Evolutionary conservation across 192 early-diverging fungal species (phyloP).

Genomic region (Obelidium mucronatum): DNA sequence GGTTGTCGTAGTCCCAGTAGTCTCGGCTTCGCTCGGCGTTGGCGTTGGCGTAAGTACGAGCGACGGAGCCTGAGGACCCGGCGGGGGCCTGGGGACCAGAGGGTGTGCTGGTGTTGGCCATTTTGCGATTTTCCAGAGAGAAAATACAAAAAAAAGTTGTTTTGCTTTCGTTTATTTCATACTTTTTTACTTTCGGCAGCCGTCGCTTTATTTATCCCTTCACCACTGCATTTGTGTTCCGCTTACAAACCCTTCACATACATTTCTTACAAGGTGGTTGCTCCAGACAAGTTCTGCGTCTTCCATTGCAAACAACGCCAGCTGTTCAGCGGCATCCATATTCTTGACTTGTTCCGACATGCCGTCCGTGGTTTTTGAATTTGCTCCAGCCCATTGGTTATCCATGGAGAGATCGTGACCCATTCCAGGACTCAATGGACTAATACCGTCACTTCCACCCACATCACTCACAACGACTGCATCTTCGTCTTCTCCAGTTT

Average conservation of each 20-base stretch:
- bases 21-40: conserved; percentile 80
- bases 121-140: no score
- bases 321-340: conserved; percentile 41
- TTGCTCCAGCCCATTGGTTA: conserved; percentile 32
- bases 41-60: conserved; percentile 90
- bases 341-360: conserved; percentile 34
- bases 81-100: not conserved
- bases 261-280: conserved; percentile 34
- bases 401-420: conserved; percentile 17
- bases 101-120: no score
- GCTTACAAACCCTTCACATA: conserved; percentile 40
- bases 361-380: not conserved
- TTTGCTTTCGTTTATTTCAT: not conserved
- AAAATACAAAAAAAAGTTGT: not conserved
- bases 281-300: conserved; percentile 51
- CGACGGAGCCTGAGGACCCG: conserved; percentile 48
- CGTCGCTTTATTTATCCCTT: not conserved
- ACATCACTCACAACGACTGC: not conserved
- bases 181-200: no score
- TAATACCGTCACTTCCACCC: not conserved
- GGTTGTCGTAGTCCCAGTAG: conserved; percentile 68
- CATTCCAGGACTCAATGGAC: not conserved
- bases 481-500: not conserved
- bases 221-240: conserved; percentile 25
- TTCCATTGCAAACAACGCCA: conserved; percentile 43